Conservation (phyloP, 2,329 filamentous ascomycete genomes). For the Aspergillus thermomutatus region DNA sequence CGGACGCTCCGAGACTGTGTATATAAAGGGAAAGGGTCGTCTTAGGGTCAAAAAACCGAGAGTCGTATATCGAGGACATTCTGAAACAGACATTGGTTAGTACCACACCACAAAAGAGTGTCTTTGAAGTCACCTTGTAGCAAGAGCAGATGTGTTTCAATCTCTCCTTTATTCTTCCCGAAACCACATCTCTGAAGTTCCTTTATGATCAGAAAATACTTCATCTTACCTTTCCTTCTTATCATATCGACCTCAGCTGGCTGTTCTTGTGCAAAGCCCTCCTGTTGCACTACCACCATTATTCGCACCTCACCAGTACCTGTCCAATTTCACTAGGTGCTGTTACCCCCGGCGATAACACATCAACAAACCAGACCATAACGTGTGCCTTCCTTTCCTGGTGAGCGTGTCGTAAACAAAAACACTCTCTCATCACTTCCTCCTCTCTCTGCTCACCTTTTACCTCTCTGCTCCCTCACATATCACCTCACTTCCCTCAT, state of each 20-base stretch:
- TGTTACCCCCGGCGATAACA: neutral
- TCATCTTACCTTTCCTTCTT: neutral
- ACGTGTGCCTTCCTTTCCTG: neutral
- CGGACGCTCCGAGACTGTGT: neutral
- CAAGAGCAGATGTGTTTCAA: neutral
- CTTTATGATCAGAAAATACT: neutral
- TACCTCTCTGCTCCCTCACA: neutral
- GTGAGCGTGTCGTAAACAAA: neutral
- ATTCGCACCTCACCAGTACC: neutral
- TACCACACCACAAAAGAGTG: neutral
- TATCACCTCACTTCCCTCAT: neutral
- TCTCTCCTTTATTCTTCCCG: neutral
- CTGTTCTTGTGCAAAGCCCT: neutral
- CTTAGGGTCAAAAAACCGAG: no score
- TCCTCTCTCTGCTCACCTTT: constrained; percentile 5
- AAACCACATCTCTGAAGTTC: neutral
- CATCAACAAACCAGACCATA: neutral
- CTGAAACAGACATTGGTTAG: neutral
- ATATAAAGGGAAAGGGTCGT: neutral
- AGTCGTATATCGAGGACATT: neutral
- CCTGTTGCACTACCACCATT: neutral
- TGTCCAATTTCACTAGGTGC: neutral
- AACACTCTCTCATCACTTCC: constrained; percentile 6
- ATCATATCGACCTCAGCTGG: neutral
- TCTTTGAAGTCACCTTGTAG: neutral